Evolutionary conservation across 2,329 filamentous ascomycete species (phyloP), one percentile per base, ranked within the genome.

Genomic region (Phialocephala sp.): DNA sequence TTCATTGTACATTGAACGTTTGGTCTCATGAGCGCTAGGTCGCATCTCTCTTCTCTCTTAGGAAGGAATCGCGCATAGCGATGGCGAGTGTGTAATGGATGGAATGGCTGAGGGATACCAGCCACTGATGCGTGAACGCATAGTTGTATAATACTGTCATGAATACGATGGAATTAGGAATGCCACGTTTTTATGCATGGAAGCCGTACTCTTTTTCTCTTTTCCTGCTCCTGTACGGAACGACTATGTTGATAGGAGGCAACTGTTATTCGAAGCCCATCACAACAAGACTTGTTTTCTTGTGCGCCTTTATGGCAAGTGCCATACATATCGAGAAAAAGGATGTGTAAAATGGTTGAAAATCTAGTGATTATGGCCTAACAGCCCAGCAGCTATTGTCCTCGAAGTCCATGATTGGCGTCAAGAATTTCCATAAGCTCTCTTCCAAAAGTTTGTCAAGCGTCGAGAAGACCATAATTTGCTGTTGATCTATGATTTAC

Each of bases 141-240:
- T 35, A 62, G 64, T 66, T 69, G 68, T 69, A 69, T 59, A 55
- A 69, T 68, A 69, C 50, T 69, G 66, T 68, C 20, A 66, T 59
- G 41, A 67, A 59, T 61, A 63, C n/a, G 24, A 57, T 36, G 59
- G 36, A 56, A 54, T 43, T 41, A 41, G 39, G n/a, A 59, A 43
- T 27, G 36, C 27, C 47, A 43, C 43, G 8, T 55, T 41, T 41
- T 37, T 55, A 36, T 39, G 32, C 47, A 61, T 41, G 45, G 27
- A 37, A 54, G 47, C 3, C 50, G 8, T 54, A 12, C 18, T 55
- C 11, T 55, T 55, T 24, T 60, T 2, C 4, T 54, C 12, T 14
- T 18, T 54, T 20, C 18, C 24, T 24, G 50, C 14, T 54, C 22
- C 47, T n/a, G n/a, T n/a, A n/a, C n/a, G 22, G 8, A 50, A 43